Evolutionary conservation across 2,329 filamentous ascomycete genomes (phyloP), one percentile per base, ranked within the genome.

Genomic region (Malbranchea cinnamomea): DNA sequence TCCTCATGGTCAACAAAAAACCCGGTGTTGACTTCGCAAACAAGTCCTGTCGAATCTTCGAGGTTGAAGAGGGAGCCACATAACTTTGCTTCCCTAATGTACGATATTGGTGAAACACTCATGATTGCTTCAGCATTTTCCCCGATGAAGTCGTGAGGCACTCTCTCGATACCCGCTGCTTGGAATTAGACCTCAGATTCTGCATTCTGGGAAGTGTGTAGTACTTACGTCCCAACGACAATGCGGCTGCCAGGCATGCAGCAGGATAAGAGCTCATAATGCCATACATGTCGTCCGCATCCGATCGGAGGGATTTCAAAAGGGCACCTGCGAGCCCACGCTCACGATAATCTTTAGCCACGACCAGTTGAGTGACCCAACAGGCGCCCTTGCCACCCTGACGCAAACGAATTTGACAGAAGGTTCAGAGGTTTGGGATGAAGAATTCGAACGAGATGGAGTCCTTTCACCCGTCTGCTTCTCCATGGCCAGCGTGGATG

Each of bases 311-410:
- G 19, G 39, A 26, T 28, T 44, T 40, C 28, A 59, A 43, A 11
- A 60, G 48, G 32, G 39, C 35, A 20, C 34, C 39, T 23, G 53
- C 54, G 33, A 61, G 45, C 15, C 51, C 45, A 38, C 44, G 51
- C 34, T 52, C 45, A 28, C 57, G 50, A 36, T 50, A 55, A 19
- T 48, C 39, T 14, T 25, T 38, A 33, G 50, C 36, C 10, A 60
- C 52, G 11, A 59, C 54, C 24, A 61, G 42, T 39, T 60, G 54
- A 32, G 57, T 58, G 32, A 60, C 40, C 54, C 54, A 60, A 38
- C 52, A 59, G 12, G 59, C 37, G 29, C 25, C 41, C 34, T 39
- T 48, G 25, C 28, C 34, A n/a, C 39, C 41, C 9, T 22, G 20
- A 8, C 20, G 20, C n/a, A n/a, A n/a, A n/a, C n/a, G n/a, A n/a